Evolutionary conservation across 441 rosid genomes (phyloP).

Genomic region (Erysimum pusillum): DNA sequence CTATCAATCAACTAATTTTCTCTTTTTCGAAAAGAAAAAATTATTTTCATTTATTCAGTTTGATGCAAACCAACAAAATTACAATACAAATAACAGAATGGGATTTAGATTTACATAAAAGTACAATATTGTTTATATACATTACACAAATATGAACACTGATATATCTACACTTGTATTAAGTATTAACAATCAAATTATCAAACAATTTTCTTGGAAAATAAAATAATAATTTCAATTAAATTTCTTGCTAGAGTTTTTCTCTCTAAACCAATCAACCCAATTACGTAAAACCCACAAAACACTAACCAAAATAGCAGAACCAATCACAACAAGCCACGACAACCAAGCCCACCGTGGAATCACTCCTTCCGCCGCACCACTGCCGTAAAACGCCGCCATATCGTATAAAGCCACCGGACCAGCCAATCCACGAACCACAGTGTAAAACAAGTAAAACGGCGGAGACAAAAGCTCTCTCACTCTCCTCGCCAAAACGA

Average conservation of each 20-base stretch:
- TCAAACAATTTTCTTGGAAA: not conserved
- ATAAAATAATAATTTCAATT: not conserved
- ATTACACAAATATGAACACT: slow-evolving; percentile 6
- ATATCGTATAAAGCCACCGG: slow-evolving; percentile 66
- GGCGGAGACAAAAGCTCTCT: slow-evolving; percentile 58
- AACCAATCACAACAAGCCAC: slow-evolving; percentile 70
- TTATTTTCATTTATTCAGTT: not conserved
- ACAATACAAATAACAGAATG: not conserved
- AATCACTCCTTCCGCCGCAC: slow-evolving; percentile 52
- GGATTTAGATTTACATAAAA: not conserved
- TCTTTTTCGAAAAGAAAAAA: not conserved
- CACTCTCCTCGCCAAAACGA: slow-evolving; percentile 55
- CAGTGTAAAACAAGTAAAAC: slow-evolving; percentile 61
- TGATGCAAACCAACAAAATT: not conserved
- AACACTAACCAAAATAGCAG: slow-evolving; percentile 66
- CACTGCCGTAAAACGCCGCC: slow-evolving; percentile 56
- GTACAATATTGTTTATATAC: not conserved
- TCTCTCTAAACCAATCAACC: slow-evolving; percentile 61
- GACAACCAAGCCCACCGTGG: slow-evolving; percentile 88
- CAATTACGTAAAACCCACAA: slow-evolving; percentile 69
- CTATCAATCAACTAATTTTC: not conserved
- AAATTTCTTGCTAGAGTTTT: slow-evolving; percentile 28
- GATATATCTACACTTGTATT: too few species aligned
- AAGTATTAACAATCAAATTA: too few species aligned
- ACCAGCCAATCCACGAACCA: slow-evolving; percentile 73